Conservation (phyloP, 441 rosid species). For the Adansonia rubrostipa region DNA sequence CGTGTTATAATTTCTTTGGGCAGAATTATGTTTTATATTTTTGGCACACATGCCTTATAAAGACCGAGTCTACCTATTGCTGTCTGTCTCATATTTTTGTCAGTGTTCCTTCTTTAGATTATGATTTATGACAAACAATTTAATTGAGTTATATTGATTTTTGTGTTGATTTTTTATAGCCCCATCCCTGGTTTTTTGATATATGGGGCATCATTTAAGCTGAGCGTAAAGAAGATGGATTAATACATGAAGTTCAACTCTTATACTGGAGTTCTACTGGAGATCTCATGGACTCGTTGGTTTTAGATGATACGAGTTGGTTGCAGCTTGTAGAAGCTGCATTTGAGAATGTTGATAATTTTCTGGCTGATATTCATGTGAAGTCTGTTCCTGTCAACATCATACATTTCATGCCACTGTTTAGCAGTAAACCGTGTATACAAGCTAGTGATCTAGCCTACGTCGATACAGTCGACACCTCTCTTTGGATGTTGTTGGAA, state of each 20-base stretch:
- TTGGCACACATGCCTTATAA: neutral
- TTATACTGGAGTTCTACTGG: slow-evolving; percentile 25
- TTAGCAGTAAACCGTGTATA: slow-evolving; percentile 51
- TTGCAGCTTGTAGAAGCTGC: slow-evolving; percentile 85
- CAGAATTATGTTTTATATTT: neutral
- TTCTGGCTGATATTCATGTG: slow-evolving; percentile 59
- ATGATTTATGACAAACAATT: neutral
- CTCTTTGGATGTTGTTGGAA: slow-evolving; percentile 56
- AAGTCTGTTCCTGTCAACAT: slow-evolving; percentile 49
- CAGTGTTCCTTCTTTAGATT: neutral
- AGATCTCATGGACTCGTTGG: slow-evolving; percentile 26
- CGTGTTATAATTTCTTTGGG: neutral
- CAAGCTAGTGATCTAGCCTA: slow-evolving; percentile 46
- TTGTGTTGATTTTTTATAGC: slow-evolving; percentile 33
- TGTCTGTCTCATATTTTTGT: neutral
- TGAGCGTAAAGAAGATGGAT: slow-evolving; percentile 30
- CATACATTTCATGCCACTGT: slow-evolving; percentile 68
- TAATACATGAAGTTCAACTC: slow-evolving; percentile 18
- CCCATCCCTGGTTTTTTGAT: slow-evolving; percentile 25
- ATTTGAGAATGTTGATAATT: slow-evolving; percentile 72
- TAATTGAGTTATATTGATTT: slow-evolving; percentile 20
- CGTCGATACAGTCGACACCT: slow-evolving; percentile 53
- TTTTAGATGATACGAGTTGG: slow-evolving; percentile 55
- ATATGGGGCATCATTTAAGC: slow-evolving; percentile 25
- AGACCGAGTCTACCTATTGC: neutral